Evolutionary conservation across 2,329 filamentous ascomycete genomes (phyloP), one percentile per base, ranked within the genome.

Genomic region (Trichoderma oligosporum): DNA sequence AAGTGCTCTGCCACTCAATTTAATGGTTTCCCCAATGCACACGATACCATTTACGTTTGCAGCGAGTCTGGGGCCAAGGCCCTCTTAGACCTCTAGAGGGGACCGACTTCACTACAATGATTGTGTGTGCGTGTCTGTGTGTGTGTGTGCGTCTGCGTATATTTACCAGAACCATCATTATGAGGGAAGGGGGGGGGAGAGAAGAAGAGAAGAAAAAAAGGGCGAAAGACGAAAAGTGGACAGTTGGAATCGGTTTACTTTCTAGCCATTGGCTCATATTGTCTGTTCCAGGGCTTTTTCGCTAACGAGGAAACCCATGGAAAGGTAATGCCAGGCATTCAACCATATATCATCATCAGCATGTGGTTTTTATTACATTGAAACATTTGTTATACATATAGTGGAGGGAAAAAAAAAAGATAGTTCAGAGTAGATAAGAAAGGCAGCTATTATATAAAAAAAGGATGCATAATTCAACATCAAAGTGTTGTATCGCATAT

Each of bases 1-100:
- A 96, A 92, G 81, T 97, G 93, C 80, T 97, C 91, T 60, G 93
- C 94, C 62, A 99, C 94, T 57, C 86, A 88, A 69, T 99, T 99
- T 86, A 99, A 99, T 66, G 94, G 94, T 62, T 99, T 97, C 76
- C 89, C 86, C 55, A 90, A 97, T 74, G 82, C 85, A 65, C 94
- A 99, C 73, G 89, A 96, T 67, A 88, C 95, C 62, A 86, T 97
- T 63, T 97, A 97, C 70, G 88, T 97, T 65, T 96, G 88, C 72
- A 97, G 91, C 74, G 94, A 99, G 82, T 82, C 88, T 18, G 93
- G 90, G 45, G 94, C 92, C 25, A 82, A 79, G 64, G 91, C 89
- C 14, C 77, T 96, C 49, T 73, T 96, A 27, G 44, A 44, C 47
- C 57, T 61, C 33, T 56, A 51, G 24, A 25, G 18, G 29, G 12